Base-by-base conservation (phyloP, 257 asterid genomes). In the Solanum piurae region DNA sequence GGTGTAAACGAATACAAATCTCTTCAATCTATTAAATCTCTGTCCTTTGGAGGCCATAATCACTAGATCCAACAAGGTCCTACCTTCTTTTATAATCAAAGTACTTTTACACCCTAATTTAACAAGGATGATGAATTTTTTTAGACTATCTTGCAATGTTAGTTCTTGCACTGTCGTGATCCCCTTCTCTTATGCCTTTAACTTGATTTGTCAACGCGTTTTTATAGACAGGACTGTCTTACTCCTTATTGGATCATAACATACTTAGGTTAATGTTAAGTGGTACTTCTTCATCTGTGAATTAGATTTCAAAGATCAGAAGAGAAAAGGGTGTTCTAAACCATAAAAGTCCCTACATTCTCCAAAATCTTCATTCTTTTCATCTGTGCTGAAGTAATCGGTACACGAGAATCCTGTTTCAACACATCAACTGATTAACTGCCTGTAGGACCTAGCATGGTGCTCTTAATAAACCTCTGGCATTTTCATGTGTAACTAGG, bases 301-400 rank as follows among this genome's bases (percentile, higher is more conserved):
- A 46, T 6, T 46, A 16, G 62, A 29, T 29, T 46, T 33, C 29
- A 18, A 80, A 80, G 18, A 27, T 80, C 68, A 16, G 68, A 80
- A 46, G 38, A 46, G 8, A 46, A 80, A 8, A 20, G 25, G 68
- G 40, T 9, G 25, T 46, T 44, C 25, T 79, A 44, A 27, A 79
- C 37, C 38, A 25, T 79, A 79, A 77, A 27, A 36, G 29, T 44
- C 23, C 66, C 49, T 79, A 14, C 55, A 79, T 44, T 44, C 66
- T 88, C 88, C 62, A 62, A 89, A 69, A 86, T 44, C 23, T 68
- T 69, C 64, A 84, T 27, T 87, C n/a, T 64, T n/a, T 89, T 87
- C 91, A 92, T 80, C 68, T 16, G 68, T 46, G 38, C 12, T 29
- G 68, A 46, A 46, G 85, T 18, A 80, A 46, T 27, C 6, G 68